Evolutionary conservation across 768 basidiomycete species (phyloP), one percentile per base, ranked within the genome.

Genomic region (Lyophyllum shimeji): DNA sequence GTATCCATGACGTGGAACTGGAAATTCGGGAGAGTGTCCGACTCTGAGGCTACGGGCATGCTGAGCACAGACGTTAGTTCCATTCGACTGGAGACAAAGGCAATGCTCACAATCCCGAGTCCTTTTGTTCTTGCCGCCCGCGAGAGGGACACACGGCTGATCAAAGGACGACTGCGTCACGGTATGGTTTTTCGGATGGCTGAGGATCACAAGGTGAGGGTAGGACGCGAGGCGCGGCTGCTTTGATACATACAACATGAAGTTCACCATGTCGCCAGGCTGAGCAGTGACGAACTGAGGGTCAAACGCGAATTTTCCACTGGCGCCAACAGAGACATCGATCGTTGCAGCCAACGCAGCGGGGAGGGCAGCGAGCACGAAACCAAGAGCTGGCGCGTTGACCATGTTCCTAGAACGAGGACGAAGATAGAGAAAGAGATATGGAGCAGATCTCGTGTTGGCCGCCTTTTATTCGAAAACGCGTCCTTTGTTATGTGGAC

Each of bases 151-250:
- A 57, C 69, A 70, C 13, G 73, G 69, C 0, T 77, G 46, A 65
- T 80, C 62, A 65, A 85, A 67, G 58, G 79, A 68, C 60, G 76
- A 75, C 56, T 80, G 76, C 0, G 79, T 78, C 1, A 74, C 77
- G 2, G 79, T 75, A 52, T 83, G 81, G 56, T 78, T 77, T 60
- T 80, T 80, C 40, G 77, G 76, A 58, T 74, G 71, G 65, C 76
- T 80, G 46, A 24, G 11, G 17, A 40, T 23, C 9, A 9, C 3
- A 39, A 50, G 18, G 2, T 27, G 23, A 33, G 45, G 17, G 15
- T 33, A 46, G 9, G 39, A 18, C n/a, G 52, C 66, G 53, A 29
- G 9, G 29, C 9, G 29, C 9, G 29, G 29, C 29, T n/a, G n/a
- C n/a, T n/a, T n/a, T 67, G 72, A 50, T 63, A 74, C 80, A 60